Evolutionary conservation across 768 basidiomycete species (phyloP).

Genomic region (Termitomyces sp.): DNA sequence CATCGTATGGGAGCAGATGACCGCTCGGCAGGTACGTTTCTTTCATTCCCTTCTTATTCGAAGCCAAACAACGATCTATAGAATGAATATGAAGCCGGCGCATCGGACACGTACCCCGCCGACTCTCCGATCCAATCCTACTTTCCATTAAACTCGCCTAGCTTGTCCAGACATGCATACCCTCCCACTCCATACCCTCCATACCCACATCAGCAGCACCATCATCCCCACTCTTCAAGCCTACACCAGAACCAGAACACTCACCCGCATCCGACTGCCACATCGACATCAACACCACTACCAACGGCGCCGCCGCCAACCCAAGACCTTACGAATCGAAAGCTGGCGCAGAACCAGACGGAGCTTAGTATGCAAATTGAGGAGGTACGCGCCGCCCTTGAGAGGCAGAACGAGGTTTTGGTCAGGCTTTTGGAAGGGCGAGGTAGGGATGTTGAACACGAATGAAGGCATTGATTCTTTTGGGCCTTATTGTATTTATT

Average conservation of each 20-base stretch:
- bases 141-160: conserved; percentile 5
- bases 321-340: conserved; percentile 47
- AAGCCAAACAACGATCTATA: not conserved
- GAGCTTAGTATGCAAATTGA: conserved; percentile 62
- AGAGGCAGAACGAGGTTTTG: conserved; percentile 53
- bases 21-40: conserved; percentile 33
- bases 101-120: not conserved
- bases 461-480: not conserved
- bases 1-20: conserved; percentile 84
- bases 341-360: conserved; percentile 60
- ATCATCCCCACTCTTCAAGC: not conserved
- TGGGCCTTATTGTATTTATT: not conserved
- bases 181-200: not conserved
- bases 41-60: not conserved
- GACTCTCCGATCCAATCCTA: conserved; percentile 7
- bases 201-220: not conserved
- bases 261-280: not conserved
- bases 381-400: conserved; percentile 49
- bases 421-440: conserved; percentile 22
- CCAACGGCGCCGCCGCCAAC: not conserved
- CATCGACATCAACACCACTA: not conserved
- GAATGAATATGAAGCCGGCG: conserved; percentile 11
- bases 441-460: not conserved
- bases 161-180: not conserved
- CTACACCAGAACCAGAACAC: not conserved